Evolutionary conservation across 169 alveolate genomes (phyloP).

Genomic region (Ichthyophthirius multifiliis): DNA sequence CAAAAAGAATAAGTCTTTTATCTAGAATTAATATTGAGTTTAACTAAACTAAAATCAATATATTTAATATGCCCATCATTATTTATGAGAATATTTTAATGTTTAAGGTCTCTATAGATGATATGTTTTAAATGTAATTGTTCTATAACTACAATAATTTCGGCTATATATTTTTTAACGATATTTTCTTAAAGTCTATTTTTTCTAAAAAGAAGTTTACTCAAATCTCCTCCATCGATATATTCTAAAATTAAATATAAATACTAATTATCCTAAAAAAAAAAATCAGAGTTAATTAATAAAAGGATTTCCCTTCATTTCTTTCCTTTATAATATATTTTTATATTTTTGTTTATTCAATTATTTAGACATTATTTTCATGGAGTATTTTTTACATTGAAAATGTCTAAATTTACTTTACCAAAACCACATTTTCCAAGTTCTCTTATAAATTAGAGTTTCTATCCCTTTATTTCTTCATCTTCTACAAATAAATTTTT

Average conservation of each 20-base stretch:
- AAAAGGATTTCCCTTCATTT: constrained; percentile 2
- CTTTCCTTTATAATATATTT: background rate
- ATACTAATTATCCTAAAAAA: background rate
- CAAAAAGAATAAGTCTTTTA: constrained; percentile 47
- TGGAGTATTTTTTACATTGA: constrained; percentile 31
- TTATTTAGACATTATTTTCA: constrained; percentile 17
- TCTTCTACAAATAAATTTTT: background rate
- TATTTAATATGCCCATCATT: constrained; percentile 46
- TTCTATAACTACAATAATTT: constrained; percentile 50
- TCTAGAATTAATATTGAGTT: constrained; percentile 15
- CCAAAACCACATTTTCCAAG: constrained; percentile 28
- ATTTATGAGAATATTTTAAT: constrained; percentile 52
- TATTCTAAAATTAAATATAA: constrained; percentile 1
- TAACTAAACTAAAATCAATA: constrained; percentile 51
- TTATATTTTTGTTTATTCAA: background rate
- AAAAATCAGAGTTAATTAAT: background rate
- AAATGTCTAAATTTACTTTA: constrained; percentile 25
- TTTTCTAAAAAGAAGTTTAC: constrained; percentile 20
- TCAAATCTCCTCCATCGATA: constrained; percentile 29
- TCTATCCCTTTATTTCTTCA: background rate
- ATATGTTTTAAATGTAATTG: constrained; percentile 44
- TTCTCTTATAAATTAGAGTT: background rate
- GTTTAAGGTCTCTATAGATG: constrained; percentile 60
- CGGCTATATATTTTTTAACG: constrained; percentile 40
- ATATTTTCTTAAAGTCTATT: constrained; percentile 21